Evolutionary conservation across 495 filamentous ascomycete genomes (phyloP).

Genomic region (Emericellopsis terricola): DNA sequence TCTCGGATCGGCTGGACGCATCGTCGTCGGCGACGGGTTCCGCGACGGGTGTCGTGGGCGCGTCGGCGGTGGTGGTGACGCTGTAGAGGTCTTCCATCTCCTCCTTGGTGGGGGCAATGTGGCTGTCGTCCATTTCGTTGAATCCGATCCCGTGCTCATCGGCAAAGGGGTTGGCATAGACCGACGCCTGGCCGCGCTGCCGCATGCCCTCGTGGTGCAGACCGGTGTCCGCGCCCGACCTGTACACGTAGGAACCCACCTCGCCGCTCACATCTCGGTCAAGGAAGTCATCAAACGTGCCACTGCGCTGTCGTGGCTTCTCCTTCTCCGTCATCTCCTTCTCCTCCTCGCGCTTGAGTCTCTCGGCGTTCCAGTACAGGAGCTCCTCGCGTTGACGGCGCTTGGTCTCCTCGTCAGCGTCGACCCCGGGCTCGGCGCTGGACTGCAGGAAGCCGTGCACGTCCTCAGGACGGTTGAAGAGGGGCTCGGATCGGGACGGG

Average conservation of each 20-base stretch:
- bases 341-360: conserved; percentile 17
- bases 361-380: conserved; percentile 42
- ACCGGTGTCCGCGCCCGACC: conserved; percentile 25
- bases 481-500: conserved; percentile 29
- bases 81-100: conserved; percentile 33
- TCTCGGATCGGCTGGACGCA: conserved; percentile 7
- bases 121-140: conserved; percentile 19
- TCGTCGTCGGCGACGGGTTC: conserved; percentile 13
- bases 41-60: not conserved
- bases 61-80: conserved; percentile 20
- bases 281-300: conserved; percentile 37
- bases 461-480: conserved; percentile 40
- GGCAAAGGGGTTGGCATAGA: conserved; percentile 38
- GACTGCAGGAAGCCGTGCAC: conserved; percentile 35
- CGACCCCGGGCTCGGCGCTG: conserved; percentile 37
- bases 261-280: conserved; percentile 21
- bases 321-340: conserved; percentile 3
- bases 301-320: conserved; percentile 3
- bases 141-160: conserved; percentile 36
- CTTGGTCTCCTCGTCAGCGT: conserved; percentile 49
- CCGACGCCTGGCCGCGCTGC: conserved; percentile 28
- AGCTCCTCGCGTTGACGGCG: conserved; percentile 56
- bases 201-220: conserved; percentile 27
- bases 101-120: conserved; percentile 22
- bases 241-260: conserved; percentile 31